phyloP scores from a whole-genome alignment of 768 basidiomycete genomes.

The Termitomyces sp. region DNA sequence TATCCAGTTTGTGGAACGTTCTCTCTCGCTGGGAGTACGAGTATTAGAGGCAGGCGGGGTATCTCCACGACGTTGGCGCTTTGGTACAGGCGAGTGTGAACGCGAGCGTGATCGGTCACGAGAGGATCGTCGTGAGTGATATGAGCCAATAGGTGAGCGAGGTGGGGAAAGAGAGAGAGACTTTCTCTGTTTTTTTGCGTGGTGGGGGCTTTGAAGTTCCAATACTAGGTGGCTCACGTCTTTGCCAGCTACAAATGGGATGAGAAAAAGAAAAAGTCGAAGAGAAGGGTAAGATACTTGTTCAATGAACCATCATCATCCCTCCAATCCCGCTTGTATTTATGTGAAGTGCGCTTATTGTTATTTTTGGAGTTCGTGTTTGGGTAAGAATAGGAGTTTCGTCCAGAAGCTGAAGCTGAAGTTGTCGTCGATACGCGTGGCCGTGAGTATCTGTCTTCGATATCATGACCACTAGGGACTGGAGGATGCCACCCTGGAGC shows the following conservation, averaged over 20 bases:
- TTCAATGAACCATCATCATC: conserved; percentile 65
- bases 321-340: conserved; percentile 45
- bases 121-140: conserved; percentile 58
- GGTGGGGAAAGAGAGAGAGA: conserved; percentile 57
- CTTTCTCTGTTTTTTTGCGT: conserved; percentile 40
- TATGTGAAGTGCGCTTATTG: conserved; percentile 29
- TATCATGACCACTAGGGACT: conserved; percentile 32
- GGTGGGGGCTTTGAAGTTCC: conserved; percentile 30
- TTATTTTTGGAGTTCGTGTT: conserved; percentile 23
- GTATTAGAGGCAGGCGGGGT: conserved; percentile 43
- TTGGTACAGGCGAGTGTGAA: conserved; percentile 52
- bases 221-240: conserved; percentile 44
- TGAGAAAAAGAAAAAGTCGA: conserved; percentile 1
- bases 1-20: conserved; percentile 27
- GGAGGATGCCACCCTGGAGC: conserved; percentile 62
- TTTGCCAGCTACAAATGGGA: conserved; percentile 51
- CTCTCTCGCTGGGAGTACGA: conserved; percentile 44
- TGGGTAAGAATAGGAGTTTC: conserved; percentile 11
- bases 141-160: conserved; percentile 60
- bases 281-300: conserved; percentile 46
- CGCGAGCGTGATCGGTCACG: conserved; percentile 60
- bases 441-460: conserved; percentile 29
- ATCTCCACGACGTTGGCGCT: conserved; percentile 46
- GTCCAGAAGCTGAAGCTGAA: conserved; percentile 21
- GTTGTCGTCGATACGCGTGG: conserved; percentile 17